phyloP scores from a whole-genome alignment of 305 asterid species.

The Fraxinus angustifolia region DNA sequence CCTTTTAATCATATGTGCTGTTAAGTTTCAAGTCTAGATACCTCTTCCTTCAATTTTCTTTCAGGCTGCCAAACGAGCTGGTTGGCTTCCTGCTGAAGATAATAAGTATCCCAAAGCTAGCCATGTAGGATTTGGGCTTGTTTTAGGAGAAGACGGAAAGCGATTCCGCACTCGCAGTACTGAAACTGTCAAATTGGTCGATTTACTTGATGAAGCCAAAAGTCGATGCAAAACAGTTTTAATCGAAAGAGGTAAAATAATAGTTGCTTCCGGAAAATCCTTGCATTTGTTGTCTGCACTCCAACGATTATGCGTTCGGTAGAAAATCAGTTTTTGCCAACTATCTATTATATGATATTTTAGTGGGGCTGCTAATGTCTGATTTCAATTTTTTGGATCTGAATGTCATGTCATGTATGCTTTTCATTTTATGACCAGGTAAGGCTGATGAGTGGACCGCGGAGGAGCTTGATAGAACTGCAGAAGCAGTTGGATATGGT shows the following conservation, averaged over 20 bases:
- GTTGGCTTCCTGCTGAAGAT: slow-evolving; percentile 82
- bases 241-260: slow-evolving; percentile 62
- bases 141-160: slow-evolving; percentile 88
- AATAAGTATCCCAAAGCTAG: slow-evolving; percentile 64
- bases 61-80: slow-evolving; percentile 83
- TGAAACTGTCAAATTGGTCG: slow-evolving; percentile 83
- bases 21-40: slow-evolving; percentile 15
- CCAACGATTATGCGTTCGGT: background rate
- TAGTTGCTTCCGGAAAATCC: slow-evolving; percentile 11
- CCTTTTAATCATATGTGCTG: background rate
- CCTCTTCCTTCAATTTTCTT: slow-evolving; percentile 24
- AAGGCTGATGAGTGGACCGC: slow-evolving; percentile 64
- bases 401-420: slow-evolving; percentile 2
- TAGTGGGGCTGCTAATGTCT: background rate
- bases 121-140: slow-evolving; percentile 91
- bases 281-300: slow-evolving; percentile 7
- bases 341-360: background rate
- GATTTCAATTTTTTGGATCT: background rate
- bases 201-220: slow-evolving; percentile 90
- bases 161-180: slow-evolving; percentile 83
- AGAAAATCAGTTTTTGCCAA: background rate
- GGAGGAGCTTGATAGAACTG: slow-evolving; percentile 85
- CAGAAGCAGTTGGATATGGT: slow-evolving; percentile 95
- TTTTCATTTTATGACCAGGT: slow-evolving; percentile 44
- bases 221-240: slow-evolving; percentile 64